A percentile compares a stretch with the other conserved stretches of the same genome.
These are phyloP conservation scores for Xylaria castorea DNA, from an alignment of 495 filamentous ascomycete genomes.

Conservation along the genomic window DNA sequence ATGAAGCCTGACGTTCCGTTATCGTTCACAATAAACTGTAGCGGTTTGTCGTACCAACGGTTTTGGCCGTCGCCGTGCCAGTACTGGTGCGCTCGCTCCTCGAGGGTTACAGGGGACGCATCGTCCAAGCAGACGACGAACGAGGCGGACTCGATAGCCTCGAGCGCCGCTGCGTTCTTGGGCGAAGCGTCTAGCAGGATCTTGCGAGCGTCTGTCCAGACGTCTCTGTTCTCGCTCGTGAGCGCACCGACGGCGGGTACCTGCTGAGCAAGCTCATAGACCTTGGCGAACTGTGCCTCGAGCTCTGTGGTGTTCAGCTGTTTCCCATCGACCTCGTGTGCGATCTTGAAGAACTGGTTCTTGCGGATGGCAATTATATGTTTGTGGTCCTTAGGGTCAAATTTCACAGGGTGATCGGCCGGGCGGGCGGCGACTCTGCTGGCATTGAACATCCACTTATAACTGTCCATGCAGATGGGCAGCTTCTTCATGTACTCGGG, in stretches of 20 bases:
- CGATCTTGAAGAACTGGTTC: conserved; percentile 94
- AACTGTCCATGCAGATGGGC: conserved; percentile 95
- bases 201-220: conserved; percentile 87
- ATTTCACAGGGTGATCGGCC: conserved; percentile 85
- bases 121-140: conserved; percentile 97
- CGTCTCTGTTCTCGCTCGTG: conserved; percentile 90
- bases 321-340: conserved; percentile 75
- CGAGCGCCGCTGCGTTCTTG: conserved; percentile 74
- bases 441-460: conserved; percentile 99
- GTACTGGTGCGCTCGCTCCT: conserved; percentile 94
- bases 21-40: conserved; percentile 98
- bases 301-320: conserved; percentile 87
- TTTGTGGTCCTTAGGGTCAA: conserved; percentile 72
- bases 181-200: conserved; percentile 75
- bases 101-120: conserved; percentile 87
- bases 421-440: conserved; percentile 85
- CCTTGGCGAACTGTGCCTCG: conserved; percentile 82
- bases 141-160: conserved; percentile 86
- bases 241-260: conserved; percentile 80
- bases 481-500: conserved; percentile 97
- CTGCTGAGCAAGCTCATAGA: conserved; percentile 77
- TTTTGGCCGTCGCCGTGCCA: conserved; percentile 98
- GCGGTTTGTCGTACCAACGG: conserved; percentile 97
- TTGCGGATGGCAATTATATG: conserved; percentile 90
- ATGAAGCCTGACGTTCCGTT: conserved; percentile 98